These are phyloP conservation scores for Yarrowia sp. DNA, from an alignment of 805 yeast species.

Conservation along the genomic window DNA sequence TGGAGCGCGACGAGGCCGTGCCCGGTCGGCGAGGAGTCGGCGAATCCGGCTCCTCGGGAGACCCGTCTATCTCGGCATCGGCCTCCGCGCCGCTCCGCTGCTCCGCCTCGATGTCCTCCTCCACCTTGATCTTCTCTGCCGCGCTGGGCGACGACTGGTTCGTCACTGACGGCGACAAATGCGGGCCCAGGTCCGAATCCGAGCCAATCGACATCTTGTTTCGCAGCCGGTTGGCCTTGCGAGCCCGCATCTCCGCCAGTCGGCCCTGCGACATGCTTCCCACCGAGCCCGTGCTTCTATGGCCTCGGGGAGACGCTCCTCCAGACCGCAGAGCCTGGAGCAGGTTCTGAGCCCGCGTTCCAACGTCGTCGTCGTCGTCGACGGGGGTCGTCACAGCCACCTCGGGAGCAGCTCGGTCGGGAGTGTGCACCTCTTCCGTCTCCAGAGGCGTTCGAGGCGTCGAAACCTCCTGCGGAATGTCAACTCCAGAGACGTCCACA, in stretches of 20 bases:
- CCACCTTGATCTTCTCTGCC: slow-evolving; percentile 3
- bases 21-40: slow-evolving; percentile 19
- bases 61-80: not conserved
- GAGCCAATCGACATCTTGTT: slow-evolving; percentile 22
- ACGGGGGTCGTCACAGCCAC: slow-evolving; percentile 26
- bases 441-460: not conserved
- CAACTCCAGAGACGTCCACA: not conserved
- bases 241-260: slow-evolving; percentile 34
- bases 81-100: not conserved
- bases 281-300: not conserved
- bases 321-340: slow-evolving; percentile 58
- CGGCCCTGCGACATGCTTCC: slow-evolving; percentile 25
- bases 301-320: slow-evolving; percentile 25
- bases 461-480: not conserved
- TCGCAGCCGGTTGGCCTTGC: slow-evolving; percentile 31
- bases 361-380: slow-evolving; percentile 47
- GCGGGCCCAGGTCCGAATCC: not conserved
- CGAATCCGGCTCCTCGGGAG: slow-evolving; percentile 15
- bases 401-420: slow-evolving; percentile 30
- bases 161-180: not conserved
- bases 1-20: not conserved
- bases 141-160: slow-evolving; percentile 2
- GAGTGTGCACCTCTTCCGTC: not conserved
- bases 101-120: slow-evolving; percentile 7
- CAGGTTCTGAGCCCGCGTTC: slow-evolving; percentile 60